Evolutionary conservation across 2,329 filamentous ascomycete genomes (phyloP).

Genomic region (Gnomoniopsis smithogilvyi): DNA sequence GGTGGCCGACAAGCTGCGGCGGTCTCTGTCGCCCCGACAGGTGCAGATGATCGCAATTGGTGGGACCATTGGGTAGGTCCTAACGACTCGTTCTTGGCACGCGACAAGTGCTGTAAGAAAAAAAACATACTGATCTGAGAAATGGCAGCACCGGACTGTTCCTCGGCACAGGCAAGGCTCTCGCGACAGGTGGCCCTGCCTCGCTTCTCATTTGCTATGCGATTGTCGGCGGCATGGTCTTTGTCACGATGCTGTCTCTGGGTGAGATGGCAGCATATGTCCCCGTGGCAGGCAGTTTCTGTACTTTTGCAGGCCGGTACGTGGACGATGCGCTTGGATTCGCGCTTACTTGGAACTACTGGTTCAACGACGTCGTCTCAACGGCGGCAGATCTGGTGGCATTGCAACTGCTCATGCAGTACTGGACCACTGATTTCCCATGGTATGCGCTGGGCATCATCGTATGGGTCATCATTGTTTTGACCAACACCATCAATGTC

Average conservation of each 20-base stretch:
- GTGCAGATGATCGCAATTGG: constrained; percentile 66
- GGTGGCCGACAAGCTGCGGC: constrained; percentile 42
- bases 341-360: constrained; percentile 57
- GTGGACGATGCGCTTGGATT: constrained; percentile 54
- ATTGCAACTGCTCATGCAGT: constrained; percentile 55
- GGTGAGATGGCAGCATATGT: constrained; percentile 61
- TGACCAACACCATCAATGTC: constrained; percentile 50
- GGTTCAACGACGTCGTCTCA: constrained; percentile 63
- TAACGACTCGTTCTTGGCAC: constrained; percentile 31
- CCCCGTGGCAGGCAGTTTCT: constrained; percentile 52
- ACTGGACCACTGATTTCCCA: constrained; percentile 61
- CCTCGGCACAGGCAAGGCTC: constrained; percentile 57
- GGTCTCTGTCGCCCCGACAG: constrained; percentile 58
- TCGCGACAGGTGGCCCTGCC: constrained; percentile 58
- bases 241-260: constrained; percentile 55
- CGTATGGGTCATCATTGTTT: constrained; percentile 54
- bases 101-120: background rate
- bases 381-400: constrained; percentile 60
- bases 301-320: constrained; percentile 51
- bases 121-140: background rate
- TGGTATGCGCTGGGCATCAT: constrained; percentile 62
- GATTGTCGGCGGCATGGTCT: constrained; percentile 55
- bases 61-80: constrained; percentile 45
- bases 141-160: constrained; percentile 54
- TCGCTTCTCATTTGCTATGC: constrained; percentile 56